phyloP scores from a whole-genome alignment of 495 filamentous ascomycete genomes.

The Penicillium manginii region DNA sequence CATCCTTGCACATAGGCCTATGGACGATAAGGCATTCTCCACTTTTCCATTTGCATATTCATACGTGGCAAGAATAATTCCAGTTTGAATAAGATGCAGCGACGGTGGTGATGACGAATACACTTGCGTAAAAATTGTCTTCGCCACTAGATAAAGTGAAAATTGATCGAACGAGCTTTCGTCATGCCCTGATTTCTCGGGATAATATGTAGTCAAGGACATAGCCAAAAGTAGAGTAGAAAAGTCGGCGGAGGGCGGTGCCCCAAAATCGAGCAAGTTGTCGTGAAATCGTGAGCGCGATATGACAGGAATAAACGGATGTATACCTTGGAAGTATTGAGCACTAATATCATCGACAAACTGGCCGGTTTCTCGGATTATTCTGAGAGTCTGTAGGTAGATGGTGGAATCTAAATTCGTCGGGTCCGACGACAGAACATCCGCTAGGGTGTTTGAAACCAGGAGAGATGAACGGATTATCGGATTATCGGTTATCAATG shows the following conservation, averaged over 20 bases:
- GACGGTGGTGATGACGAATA: slow-evolving; percentile 32
- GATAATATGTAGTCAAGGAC: slow-evolving; percentile 32
- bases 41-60: slow-evolving; percentile 34
- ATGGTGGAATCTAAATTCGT: slow-evolving; percentile 13
- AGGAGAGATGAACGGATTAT: slow-evolving; percentile 17
- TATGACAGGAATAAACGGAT: slow-evolving; percentile 40
- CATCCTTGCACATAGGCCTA: slow-evolving; percentile 35
- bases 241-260: slow-evolving; percentile 26
- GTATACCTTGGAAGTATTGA: slow-evolving; percentile 41
- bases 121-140: slow-evolving; percentile 39
- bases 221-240: slow-evolving; percentile 41
- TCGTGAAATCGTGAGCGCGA: slow-evolving; percentile 35
- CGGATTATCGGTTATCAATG: slow-evolving; percentile 2
- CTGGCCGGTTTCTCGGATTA: slow-evolving; percentile 35
- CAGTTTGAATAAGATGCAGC: slow-evolving; percentile 40
- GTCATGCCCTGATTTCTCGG: slow-evolving; percentile 7
- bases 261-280: slow-evolving; percentile 22
- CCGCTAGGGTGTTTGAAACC: slow-evolving; percentile 11
- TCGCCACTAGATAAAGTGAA: slow-evolving; percentile 36
- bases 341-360: slow-evolving; percentile 37
- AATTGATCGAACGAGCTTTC: no score
- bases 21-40: slow-evolving; percentile 34
- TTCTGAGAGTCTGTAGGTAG: slow-evolving; percentile 27
- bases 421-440: slow-evolving; percentile 2
- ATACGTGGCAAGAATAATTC: slow-evolving; percentile 33